Conservation (phyloP, 2,329 filamentous ascomycete species). For the Xylariaceae sp. region DNA sequence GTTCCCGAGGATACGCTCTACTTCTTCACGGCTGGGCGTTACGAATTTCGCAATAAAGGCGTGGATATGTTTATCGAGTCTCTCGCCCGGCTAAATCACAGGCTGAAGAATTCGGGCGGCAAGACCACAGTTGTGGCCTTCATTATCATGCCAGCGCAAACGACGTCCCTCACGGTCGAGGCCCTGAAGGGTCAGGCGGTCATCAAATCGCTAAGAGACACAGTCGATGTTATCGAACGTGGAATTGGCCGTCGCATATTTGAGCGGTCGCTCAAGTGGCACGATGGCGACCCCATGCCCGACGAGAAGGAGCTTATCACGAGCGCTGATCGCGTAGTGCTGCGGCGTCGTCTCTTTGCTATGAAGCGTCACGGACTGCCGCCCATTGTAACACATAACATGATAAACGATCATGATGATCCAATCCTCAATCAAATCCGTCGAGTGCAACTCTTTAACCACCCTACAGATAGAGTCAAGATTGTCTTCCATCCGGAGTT, state of each 20-base stretch:
- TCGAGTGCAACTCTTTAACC: constrained; percentile 95
- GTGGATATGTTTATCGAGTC: constrained; percentile 99
- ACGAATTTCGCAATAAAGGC: constrained; percentile 98
- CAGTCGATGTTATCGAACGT: constrained; percentile 88
- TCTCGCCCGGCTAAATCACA: constrained; percentile 90
- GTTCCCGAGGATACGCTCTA: constrained; percentile 96
- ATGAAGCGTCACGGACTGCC: constrained; percentile 93
- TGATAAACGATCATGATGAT: constrained; percentile 92
- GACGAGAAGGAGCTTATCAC: constrained; percentile 97
- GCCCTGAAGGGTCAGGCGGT: constrained; percentile 96
- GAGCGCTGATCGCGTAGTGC: constrained; percentile 86
- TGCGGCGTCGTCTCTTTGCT: constrained; percentile 89
- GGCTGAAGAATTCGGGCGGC: constrained; percentile 81
- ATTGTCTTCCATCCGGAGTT: constrained; percentile 98
- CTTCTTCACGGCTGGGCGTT: constrained; percentile 95
- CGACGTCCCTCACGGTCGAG: constrained; percentile 91
- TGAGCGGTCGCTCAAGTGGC: constrained; percentile 92
- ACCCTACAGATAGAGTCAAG: constrained; percentile 93
- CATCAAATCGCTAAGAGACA: constrained; percentile 94
- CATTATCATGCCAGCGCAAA: constrained; percentile 98
- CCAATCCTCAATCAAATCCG: constrained; percentile 95
- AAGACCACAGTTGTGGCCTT: constrained; percentile 97
- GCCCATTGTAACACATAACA: constrained; percentile 98
- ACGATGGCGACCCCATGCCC: constrained; percentile 89
- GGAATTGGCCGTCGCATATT: constrained; percentile 94